phyloP scores from a whole-genome alignment of 495 filamentous ascomycete genomes.

The Penicillium bialowiezense region DNA sequence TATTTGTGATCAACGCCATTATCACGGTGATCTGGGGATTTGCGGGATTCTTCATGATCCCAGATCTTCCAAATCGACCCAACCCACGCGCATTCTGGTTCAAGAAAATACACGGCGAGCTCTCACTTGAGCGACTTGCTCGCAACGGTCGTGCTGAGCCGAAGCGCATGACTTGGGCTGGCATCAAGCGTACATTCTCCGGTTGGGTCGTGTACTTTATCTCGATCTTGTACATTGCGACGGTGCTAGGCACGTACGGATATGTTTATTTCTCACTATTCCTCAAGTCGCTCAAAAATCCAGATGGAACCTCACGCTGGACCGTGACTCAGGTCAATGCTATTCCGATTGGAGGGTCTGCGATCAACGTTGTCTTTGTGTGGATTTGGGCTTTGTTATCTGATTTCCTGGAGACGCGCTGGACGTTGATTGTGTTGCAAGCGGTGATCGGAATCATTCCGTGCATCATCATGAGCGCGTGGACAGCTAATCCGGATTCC shows the following conservation, averaged over 20 bases:
- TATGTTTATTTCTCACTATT: slow-evolving; percentile 32
- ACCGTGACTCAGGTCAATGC: slow-evolving; percentile 26
- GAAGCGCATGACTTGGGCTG: slow-evolving; percentile 28
- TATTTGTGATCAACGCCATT: slow-evolving; percentile 53
- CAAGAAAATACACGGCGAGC: slow-evolving; percentile 23
- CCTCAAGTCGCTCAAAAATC: slow-evolving; percentile 26
- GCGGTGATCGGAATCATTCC: slow-evolving; percentile 28
- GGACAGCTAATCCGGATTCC: slow-evolving; percentile 22
- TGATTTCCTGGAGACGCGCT: slow-evolving; percentile 25
- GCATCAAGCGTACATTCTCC: slow-evolving; percentile 26
- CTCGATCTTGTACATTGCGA: slow-evolving; percentile 26
- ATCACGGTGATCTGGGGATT: slow-evolving; percentile 59
- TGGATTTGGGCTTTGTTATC: slow-evolving; percentile 34
- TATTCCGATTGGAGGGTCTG: slow-evolving; percentile 31
- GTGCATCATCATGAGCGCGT: slow-evolving; percentile 32
- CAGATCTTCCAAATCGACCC: slow-evolving; percentile 34
- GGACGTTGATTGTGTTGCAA: slow-evolving; percentile 27
- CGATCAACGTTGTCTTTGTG: slow-evolving; percentile 34
- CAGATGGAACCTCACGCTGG: slow-evolving; percentile 25
- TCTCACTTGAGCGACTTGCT: slow-evolving; percentile 26
- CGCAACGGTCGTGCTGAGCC: slow-evolving; percentile 32
- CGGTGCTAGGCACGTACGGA: slow-evolving; percentile 30
- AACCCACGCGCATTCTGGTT: slow-evolving; percentile 35
- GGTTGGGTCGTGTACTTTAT: slow-evolving; percentile 34
- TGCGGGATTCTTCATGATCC: slow-evolving; percentile 58